Percentiles rank a stretch among this genome's conserved stretches.
These are phyloP conservation scores for Metschnikowia kofuensis DNA, from an alignment of 805 yeast species.

Conservation along the genomic window DNA sequence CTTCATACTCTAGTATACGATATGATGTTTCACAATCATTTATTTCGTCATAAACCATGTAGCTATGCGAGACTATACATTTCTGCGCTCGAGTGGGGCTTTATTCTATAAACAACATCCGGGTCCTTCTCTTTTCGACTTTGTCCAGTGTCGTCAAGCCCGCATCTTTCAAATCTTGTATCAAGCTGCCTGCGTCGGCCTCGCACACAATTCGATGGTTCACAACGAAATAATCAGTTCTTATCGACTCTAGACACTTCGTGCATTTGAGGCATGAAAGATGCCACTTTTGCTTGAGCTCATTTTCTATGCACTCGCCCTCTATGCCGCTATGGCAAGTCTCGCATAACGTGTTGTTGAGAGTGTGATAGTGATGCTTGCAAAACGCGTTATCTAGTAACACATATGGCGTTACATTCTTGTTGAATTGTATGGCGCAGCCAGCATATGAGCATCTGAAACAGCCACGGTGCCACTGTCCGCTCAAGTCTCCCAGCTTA, in stretches of 20 bases:
- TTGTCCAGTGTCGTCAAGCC: conserved; percentile 26
- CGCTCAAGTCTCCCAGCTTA: conserved; percentile 78
- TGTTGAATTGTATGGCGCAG: conserved; percentile 59
- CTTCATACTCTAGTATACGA: not conserved
- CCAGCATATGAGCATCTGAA: conserved; percentile 59
- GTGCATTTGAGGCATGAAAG: conserved; percentile 66
- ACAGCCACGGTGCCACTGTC: conserved; percentile 92
- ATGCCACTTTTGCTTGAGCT: conserved; percentile 70
- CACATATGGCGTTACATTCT: conserved; percentile 69
- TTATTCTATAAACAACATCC: conserved; percentile 34
- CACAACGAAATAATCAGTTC: conserved; percentile 53
- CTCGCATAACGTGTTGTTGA: conserved; percentile 72
- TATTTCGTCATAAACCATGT: no score
- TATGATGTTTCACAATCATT: not conserved
- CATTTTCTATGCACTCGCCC: conserved; percentile 85
- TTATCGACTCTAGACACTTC: conserved; percentile 51
- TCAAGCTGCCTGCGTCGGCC: conserved; percentile 31
- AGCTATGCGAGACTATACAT: no score
- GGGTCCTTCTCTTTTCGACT: conserved; percentile 44
- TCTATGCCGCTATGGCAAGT: conserved; percentile 76
- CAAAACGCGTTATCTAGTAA: conserved; percentile 80
- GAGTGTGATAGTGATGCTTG: conserved; percentile 67
- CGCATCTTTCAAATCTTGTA: conserved; percentile 19
- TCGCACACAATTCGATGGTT: conserved; percentile 54
- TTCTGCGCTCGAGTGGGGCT: no score